phyloP scores from a whole-genome alignment of 2,329 filamentous ascomycete species.

The Cladophialophora immunda region DNA sequence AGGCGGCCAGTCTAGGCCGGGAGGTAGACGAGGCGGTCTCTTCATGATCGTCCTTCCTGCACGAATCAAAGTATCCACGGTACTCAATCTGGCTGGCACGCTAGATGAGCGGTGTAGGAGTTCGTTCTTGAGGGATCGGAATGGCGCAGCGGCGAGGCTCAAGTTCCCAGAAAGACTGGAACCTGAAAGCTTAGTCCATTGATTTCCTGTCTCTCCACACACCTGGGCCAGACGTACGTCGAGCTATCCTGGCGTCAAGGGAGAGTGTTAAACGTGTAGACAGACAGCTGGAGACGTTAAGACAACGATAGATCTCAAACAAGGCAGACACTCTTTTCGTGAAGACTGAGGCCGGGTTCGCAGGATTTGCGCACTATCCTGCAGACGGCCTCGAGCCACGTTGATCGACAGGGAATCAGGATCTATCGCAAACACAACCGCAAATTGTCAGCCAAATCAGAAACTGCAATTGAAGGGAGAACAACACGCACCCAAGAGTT shows the following conservation, averaged over 20 bases:
- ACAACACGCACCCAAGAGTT: background rate
- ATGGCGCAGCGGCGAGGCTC: slow-evolving; percentile 24
- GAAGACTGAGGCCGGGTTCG: slow-evolving; percentile 1
- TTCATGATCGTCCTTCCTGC: slow-evolving; percentile 18
- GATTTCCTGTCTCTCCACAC: background rate
- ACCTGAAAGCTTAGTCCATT: background rate
- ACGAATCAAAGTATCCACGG: slow-evolving; percentile 30
- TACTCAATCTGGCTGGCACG: slow-evolving; percentile 19
- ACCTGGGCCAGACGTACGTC: background rate
- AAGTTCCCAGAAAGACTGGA: background rate
- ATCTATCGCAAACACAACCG: background rate
- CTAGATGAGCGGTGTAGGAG: slow-evolving; percentile 34
- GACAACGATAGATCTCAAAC: background rate
- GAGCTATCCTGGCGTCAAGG: background rate
- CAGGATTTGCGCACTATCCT: background rate
- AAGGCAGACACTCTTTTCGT: background rate
- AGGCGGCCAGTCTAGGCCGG: slow-evolving; percentile 31
- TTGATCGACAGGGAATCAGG: background rate
- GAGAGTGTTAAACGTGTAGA: background rate
- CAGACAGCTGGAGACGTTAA: background rate
- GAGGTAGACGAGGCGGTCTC: slow-evolving; percentile 24
- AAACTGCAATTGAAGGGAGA: background rate
- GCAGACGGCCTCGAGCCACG: slow-evolving; percentile 12
- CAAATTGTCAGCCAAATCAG: background rate
- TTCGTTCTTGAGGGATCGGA: slow-evolving; percentile 27